Conservation (phyloP, 768 basidiomycete species). For the Boletus rubescentipes region DNA sequence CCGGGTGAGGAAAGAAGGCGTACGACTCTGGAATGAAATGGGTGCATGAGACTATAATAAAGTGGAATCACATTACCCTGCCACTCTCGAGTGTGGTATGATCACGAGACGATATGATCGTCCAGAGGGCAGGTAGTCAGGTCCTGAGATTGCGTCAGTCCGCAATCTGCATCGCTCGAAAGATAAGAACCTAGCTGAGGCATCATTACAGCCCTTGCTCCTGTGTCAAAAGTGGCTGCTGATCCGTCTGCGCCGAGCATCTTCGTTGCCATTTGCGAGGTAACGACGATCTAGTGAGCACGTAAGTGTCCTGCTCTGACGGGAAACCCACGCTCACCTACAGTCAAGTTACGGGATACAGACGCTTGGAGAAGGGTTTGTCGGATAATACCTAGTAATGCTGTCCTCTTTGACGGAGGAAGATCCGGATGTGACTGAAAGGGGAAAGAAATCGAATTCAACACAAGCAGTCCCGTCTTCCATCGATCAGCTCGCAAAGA, state of each 20-base stretch:
- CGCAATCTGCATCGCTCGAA: slow-evolving; percentile 4
- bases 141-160: slow-evolving; percentile 24
- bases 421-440: slow-evolving; percentile 54
- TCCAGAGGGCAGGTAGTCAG: slow-evolving; percentile 42
- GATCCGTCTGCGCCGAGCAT: slow-evolving; percentile 63
- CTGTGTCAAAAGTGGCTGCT: slow-evolving; percentile 63
- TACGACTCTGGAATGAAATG: slow-evolving; percentile 33
- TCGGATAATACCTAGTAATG: slow-evolving; percentile 52
- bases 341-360: slow-evolving; percentile 49
- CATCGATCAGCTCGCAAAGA: slow-evolving; percentile 11
- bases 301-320: slow-evolving; percentile 6
- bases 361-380: slow-evolving; percentile 51
- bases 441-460: slow-evolving; percentile 67
- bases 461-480: slow-evolving; percentile 55
- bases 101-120: slow-evolving; percentile 45
- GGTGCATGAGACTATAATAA: slow-evolving; percentile 6
- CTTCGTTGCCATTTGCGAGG: slow-evolving; percentile 71
- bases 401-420: slow-evolving; percentile 36
- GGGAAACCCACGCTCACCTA: slow-evolving; percentile 25
- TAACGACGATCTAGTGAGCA: slow-evolving; percentile 47
- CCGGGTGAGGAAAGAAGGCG: slow-evolving; percentile 41
- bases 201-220: slow-evolving; percentile 60
- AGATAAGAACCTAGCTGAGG: slow-evolving; percentile 57
- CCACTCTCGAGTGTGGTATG: slow-evolving; percentile 38
- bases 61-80: slow-evolving; percentile 38